A percentile compares a stretch with the other conserved stretches of the same genome.
These are phyloP conservation scores for Meredithiella fracta DNA, from an alignment of 2,329 filamentous ascomycete species.

Conservation along the genomic window DNA sequence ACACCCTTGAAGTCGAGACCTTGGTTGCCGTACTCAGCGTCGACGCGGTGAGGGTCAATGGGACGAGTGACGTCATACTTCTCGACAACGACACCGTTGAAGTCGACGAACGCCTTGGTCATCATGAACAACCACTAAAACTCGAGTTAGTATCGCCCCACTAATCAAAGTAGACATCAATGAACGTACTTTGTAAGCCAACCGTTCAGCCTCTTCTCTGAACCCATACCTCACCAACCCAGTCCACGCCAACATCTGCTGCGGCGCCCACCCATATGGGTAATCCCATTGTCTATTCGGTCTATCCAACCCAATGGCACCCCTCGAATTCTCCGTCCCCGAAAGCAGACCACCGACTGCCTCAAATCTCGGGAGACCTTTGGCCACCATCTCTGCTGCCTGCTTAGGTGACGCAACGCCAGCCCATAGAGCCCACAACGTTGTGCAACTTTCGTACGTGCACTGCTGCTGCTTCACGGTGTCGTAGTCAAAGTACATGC, in stretches of 20 bases:
- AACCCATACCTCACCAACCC: slow-evolving; percentile 85
- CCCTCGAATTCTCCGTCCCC: slow-evolving; percentile 78
- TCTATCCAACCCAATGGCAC: slow-evolving; percentile 58
- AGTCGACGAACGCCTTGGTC: slow-evolving; percentile 94
- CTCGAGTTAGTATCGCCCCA: background rate
- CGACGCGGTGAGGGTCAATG: slow-evolving; percentile 80
- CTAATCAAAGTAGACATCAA: background rate
- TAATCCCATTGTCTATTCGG: slow-evolving; percentile 98
- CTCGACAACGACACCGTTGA: slow-evolving; percentile 94
- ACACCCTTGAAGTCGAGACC: slow-evolving; percentile 90
- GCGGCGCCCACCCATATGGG: slow-evolving; percentile 94
- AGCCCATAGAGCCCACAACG: slow-evolving; percentile 96
- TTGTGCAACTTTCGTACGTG: slow-evolving; percentile 79
- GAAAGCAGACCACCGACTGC: slow-evolving; percentile 74
- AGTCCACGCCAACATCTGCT: slow-evolving; percentile 96
- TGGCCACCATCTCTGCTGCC: slow-evolving; percentile 65
- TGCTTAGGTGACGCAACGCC: slow-evolving; percentile 73
- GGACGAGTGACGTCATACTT: slow-evolving; percentile 94
- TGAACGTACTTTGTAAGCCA: slow-evolving; percentile 54
- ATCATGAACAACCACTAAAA: slow-evolving; percentile 81
- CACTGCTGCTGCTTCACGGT: slow-evolving; percentile 66
- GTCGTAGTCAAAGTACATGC: slow-evolving; percentile 98
- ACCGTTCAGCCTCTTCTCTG: slow-evolving; percentile 68
- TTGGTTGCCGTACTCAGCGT: slow-evolving; percentile 96
- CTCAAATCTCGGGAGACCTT: slow-evolving; percentile 76